phyloP scores from a whole-genome alignment of 495 filamentous ascomycete species.

The Tuber calosporum region DNA sequence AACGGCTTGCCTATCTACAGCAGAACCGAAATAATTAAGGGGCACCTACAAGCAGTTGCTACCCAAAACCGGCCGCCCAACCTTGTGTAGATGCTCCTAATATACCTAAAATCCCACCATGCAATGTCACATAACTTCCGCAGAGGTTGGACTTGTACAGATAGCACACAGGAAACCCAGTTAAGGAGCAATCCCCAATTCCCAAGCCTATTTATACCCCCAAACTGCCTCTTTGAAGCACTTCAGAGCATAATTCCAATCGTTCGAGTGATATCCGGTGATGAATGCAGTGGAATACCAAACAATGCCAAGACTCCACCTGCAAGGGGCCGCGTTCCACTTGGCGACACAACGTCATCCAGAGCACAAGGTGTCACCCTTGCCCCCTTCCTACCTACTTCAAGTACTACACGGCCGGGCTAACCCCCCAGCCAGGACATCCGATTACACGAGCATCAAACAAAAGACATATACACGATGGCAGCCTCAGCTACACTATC shows the following conservation, averaged over 20 bases:
- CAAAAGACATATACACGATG: conserved; percentile 16
- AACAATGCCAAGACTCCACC: not conserved
- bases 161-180: not conserved
- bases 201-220: not conserved
- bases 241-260: not conserved
- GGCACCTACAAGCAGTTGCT: not conserved
- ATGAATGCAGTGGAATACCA: not conserved
- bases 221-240: not conserved
- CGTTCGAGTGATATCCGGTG: not conserved
- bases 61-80: not conserved
- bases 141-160: not conserved
- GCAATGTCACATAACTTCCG: not conserved
- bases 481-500: conserved; percentile 17
- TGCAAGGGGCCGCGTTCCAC: not conserved
- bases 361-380: not conserved
- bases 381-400: not conserved
- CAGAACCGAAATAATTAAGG: not conserved
- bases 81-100: not conserved
- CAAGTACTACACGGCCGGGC: conserved; percentile 1
- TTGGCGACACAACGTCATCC: conserved; percentile 11
- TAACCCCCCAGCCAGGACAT: conserved; percentile 1
- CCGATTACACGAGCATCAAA: not conserved
- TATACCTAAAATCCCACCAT: not conserved
- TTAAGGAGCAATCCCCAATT: not conserved
- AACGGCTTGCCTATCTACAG: not conserved